Conservation (phyloP, 768 basidiomycete genomes). For the Mycena indigotica region DNA sequence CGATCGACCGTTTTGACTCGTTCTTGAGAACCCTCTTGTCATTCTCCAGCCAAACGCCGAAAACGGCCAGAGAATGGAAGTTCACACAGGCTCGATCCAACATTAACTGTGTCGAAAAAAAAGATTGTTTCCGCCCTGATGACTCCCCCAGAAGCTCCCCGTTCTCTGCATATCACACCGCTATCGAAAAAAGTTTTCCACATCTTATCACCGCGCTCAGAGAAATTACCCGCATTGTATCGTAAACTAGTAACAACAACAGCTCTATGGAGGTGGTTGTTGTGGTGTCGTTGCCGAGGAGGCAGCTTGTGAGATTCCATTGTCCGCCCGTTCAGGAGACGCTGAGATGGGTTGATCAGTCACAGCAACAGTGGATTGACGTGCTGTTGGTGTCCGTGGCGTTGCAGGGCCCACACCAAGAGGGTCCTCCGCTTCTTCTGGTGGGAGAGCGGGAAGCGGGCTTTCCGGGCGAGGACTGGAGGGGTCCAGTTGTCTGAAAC, state of each 20-base stretch:
- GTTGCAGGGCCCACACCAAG: conserved; percentile 14
- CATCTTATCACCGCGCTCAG: background rate
- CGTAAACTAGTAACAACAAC: background rate
- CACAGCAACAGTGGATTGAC: background rate
- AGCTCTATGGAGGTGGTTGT: background rate
- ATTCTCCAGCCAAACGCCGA: background rate
- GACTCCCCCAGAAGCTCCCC: background rate
- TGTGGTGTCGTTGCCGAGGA: background rate
- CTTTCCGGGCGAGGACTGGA: conserved; percentile 19
- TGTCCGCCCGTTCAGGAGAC: conserved; percentile 15
- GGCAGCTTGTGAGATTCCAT: conserved; percentile 14
- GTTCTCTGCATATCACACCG: background rate
- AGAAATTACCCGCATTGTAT: background rate
- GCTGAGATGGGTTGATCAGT: conserved; percentile 15
- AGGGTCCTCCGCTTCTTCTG: conserved; percentile 15
- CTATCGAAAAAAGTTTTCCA: background rate
- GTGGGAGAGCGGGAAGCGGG: conserved; percentile 23
- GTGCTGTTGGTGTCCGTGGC: conserved; percentile 8
- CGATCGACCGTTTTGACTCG: background rate
- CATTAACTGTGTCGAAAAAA: background rate
- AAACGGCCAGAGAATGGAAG: background rate
- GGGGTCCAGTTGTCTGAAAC: conserved; percentile 15
- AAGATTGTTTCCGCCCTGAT: background rate
- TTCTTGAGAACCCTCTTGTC: background rate
- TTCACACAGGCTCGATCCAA: background rate